phyloP scores from a whole-genome alignment of 305 asterid genomes.

The Solanum hybrid region DNA sequence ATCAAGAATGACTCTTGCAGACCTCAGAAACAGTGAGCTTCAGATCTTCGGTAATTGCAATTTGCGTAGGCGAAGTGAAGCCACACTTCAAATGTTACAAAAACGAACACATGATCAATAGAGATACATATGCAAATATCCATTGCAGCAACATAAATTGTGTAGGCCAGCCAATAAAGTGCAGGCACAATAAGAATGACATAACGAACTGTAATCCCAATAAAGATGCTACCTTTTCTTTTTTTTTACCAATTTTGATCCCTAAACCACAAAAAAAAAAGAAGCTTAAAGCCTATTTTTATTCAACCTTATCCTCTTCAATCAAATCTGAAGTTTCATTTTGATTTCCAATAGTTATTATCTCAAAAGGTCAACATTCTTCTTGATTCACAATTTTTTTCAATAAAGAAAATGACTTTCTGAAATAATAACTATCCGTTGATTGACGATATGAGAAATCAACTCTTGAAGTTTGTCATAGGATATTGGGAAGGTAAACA shows the following conservation, averaged over 20 bases:
- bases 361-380: neutral
- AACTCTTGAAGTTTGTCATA: neutral
- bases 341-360: too few relatives aligned
- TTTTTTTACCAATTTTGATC: neutral
- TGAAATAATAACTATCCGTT: neutral
- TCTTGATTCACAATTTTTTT: neutral
- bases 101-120: conserved; percentile 13
- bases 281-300: neutral
- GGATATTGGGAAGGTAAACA: neutral
- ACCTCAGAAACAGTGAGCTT: conserved; percentile 82
- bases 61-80: conserved; percentile 83
- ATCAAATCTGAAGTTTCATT: neutral
- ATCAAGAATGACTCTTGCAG: conserved; percentile 3
- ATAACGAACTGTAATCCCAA: neutral
- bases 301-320: neutral
- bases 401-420: neutral
- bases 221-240: neutral
- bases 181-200: neutral
- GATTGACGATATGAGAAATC: neutral
- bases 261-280: neutral
- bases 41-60: conserved; percentile 60
- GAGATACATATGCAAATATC: neutral
- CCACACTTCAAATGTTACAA: conserved; percentile 46
- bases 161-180: neutral
- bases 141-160: neutral